Conservation (phyloP, 2,329 filamentous ascomycete genomes). For the Dothiorella sarmentorum region DNA sequence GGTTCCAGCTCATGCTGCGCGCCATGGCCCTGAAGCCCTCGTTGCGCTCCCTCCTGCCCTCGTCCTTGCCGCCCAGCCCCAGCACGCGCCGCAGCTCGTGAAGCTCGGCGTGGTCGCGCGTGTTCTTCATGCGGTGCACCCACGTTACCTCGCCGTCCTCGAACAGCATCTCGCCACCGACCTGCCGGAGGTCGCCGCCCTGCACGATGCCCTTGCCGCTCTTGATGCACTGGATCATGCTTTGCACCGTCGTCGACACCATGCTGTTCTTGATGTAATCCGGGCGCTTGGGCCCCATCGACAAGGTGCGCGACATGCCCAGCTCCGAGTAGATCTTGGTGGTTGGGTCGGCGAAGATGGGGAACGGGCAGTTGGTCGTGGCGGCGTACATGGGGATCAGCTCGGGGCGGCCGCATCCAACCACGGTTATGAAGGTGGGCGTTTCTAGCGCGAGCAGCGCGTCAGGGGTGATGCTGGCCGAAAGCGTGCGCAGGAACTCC, state of each 20-base stretch:
- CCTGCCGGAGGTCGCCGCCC: slow-evolving; percentile 64
- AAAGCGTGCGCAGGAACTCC: slow-evolving; percentile 65
- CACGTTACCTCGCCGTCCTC: slow-evolving; percentile 68
- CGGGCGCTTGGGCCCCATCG: slow-evolving; percentile 56
- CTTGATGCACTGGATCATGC: slow-evolving; percentile 60
- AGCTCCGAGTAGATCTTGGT: slow-evolving; percentile 63
- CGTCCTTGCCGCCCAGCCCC: slow-evolving; percentile 38
- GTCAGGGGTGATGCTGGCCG: slow-evolving; percentile 51
- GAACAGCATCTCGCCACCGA: slow-evolving; percentile 78
- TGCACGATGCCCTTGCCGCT: slow-evolving; percentile 58
- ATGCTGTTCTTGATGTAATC: slow-evolving; percentile 60
- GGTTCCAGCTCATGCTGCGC: slow-evolving; percentile 19
- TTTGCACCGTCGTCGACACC: slow-evolving; percentile 45
- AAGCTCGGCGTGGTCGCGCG: slow-evolving; percentile 72
- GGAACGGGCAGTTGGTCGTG: slow-evolving; percentile 63
- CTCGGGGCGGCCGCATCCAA: slow-evolving; percentile 68
- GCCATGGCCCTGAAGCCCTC: slow-evolving; percentile 30
- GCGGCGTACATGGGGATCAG: slow-evolving; percentile 65
- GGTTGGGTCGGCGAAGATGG: slow-evolving; percentile 74
- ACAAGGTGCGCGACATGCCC: slow-evolving; percentile 64
- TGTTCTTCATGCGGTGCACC: slow-evolving; percentile 80
- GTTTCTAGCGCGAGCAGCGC: slow-evolving; percentile 47
- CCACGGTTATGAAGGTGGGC: slow-evolving; percentile 61
- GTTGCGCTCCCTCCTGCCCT: slow-evolving; percentile 17
- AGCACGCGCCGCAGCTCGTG: slow-evolving; percentile 62